Evolutionary conservation across 768 basidiomycete species (phyloP).

Genomic region (Pisolithus microcarpus): DNA sequence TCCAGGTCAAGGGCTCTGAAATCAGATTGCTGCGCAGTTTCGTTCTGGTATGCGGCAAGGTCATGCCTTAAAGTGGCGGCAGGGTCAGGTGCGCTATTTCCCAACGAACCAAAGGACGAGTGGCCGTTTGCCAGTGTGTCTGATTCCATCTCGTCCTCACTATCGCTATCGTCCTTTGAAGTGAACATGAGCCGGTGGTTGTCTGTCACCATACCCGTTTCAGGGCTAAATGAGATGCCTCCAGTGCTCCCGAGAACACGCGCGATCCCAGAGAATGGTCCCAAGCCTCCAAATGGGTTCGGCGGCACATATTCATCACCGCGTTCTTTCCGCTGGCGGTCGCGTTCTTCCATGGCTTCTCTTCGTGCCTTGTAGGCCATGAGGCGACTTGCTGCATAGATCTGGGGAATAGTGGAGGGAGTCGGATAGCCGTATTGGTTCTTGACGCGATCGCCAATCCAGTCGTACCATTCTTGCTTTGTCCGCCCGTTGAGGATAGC

Average conservation of each 20-base stretch:
- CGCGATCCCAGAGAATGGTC: conserved; percentile 43
- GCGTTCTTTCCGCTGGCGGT: conserved; percentile 32
- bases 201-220: conserved; percentile 44
- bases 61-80: conserved; percentile 52
- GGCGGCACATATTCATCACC: conserved; percentile 25
- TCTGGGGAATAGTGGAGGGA: conserved; percentile 64
- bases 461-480: conserved; percentile 87
- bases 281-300: conserved; percentile 28
- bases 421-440: conserved; percentile 70
- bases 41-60: conserved; percentile 54
- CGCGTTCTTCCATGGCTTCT: conserved; percentile 49
- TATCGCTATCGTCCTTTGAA: conserved; percentile 53
- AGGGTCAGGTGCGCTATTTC: conserved; percentile 43
- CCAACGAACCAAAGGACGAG: conserved; percentile 46
- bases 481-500: conserved; percentile 82
- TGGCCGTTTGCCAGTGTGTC: conserved; percentile 21
- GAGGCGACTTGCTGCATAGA: conserved; percentile 65
- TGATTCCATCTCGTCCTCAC: conserved; percentile 41
- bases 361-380: conserved; percentile 55
- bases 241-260: conserved; percentile 49
- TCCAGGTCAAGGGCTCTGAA: conserved; percentile 12
- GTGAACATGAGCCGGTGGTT: conserved; percentile 55
- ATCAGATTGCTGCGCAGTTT: conserved; percentile 27
- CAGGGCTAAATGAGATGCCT: conserved; percentile 62
- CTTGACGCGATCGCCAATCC: conserved; percentile 81